Percentiles rank a stretch among this genome's conserved stretches.
Evolutionary conservation across 192 early-diverging fungal genomes (phyloP).

Genomic region (Linnemannia zychae): DNA sequence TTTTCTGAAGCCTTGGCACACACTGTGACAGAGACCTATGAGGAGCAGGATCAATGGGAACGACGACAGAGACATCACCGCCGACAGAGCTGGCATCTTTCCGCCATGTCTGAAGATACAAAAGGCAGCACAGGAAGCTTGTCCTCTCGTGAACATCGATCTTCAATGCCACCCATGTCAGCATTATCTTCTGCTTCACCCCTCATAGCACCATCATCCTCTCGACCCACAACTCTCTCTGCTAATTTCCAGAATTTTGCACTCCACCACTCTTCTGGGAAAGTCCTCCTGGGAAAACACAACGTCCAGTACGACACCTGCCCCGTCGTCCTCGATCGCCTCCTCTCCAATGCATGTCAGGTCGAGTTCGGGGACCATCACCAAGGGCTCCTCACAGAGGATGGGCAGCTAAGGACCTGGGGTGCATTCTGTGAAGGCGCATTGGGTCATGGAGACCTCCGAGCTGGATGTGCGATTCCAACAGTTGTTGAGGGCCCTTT

Average conservation of each 20-base stretch:
- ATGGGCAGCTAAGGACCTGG: constrained; percentile 41
- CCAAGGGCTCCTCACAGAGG: constrained; percentile 43
- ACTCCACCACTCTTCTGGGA: constrained; percentile 43
- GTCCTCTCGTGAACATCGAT: not conserved
- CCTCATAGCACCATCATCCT: not conserved
- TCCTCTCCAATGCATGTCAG: constrained; percentile 30
- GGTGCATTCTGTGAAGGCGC: constrained; percentile 38
- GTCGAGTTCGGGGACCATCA: constrained; percentile 49
- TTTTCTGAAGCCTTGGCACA: constrained; percentile 37
- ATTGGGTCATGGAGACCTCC: constrained; percentile 36
- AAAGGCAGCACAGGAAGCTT: not conserved
- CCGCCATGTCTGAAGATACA: not conserved
- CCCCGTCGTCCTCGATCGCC: constrained; percentile 24
- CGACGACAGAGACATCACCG: constrained; percentile 17
- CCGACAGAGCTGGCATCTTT: not conserved
- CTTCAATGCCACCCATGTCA: not conserved
- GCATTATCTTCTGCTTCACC: not conserved
- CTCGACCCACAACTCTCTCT: constrained; percentile 27
- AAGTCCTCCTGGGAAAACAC: constrained; percentile 26
- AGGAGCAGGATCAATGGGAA: constrained; percentile 38
- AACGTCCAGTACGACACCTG: constrained; percentile 20
- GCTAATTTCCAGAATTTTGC: constrained; percentile 35
- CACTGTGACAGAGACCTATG: constrained; percentile 36
- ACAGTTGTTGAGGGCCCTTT: constrained; percentile 40
- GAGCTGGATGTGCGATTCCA: constrained; percentile 16